Conservation (phyloP, 2,329 filamentous ascomycete genomes). For the Stemphylium lycopersici region DNA sequence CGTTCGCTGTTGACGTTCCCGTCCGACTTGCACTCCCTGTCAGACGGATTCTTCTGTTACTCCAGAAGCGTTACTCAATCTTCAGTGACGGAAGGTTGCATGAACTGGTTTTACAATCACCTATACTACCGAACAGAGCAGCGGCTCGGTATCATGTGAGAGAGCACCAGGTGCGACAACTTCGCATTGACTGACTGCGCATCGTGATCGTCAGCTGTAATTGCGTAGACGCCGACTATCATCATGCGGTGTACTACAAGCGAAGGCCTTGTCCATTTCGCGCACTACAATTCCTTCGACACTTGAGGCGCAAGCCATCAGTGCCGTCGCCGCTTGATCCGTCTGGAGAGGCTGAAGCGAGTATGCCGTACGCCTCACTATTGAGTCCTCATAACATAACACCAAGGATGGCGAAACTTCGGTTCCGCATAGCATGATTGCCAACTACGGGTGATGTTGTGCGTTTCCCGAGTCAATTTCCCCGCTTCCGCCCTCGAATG, state of each 20-base stretch:
- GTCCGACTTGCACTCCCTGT: constrained; percentile 25
- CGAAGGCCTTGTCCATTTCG: neutral
- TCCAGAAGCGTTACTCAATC: constrained; percentile 11
- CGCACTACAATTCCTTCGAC: neutral
- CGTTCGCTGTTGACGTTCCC: constrained; percentile 15
- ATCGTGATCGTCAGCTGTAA: neutral
- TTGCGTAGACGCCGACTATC: neutral
- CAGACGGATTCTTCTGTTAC: constrained; percentile 23
- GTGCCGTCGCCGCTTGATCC: constrained; percentile 4
- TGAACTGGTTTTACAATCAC: constrained; percentile 15
- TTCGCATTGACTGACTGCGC: constrained; percentile 1
- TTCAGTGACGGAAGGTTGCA: constrained; percentile 16
- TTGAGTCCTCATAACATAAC: constrained; percentile 9
- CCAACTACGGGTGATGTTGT: constrained; percentile 29
- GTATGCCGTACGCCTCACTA: constrained; percentile 13
- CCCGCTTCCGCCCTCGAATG: constrained; percentile 7
- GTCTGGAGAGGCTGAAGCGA: constrained; percentile 1
- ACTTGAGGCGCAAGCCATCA: neutral
- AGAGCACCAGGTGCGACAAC: neutral
- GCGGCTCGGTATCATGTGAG: constrained; percentile 4
- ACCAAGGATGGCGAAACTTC: constrained; percentile 4
- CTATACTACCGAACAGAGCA: neutral
- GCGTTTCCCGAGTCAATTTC: constrained; percentile 21
- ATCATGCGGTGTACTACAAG: constrained; percentile 7
- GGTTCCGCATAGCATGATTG: constrained; percentile 9